These are phyloP conservation scores for Silene coronaria DNA, from an alignment of 179 eudicot species.

Conservation along the genomic window DNA sequence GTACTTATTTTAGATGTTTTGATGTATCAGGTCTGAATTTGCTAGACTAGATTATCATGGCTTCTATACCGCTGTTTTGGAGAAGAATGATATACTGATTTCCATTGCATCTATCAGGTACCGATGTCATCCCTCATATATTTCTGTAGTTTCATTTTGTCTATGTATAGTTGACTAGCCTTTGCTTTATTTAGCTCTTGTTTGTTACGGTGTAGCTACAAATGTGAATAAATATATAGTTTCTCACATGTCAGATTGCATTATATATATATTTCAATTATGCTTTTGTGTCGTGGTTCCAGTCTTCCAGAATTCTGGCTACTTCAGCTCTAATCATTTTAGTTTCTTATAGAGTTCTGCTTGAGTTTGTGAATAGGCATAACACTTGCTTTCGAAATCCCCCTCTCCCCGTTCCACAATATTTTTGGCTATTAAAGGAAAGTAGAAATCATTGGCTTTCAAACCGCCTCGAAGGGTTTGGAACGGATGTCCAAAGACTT, in stretches of 20 bases:
- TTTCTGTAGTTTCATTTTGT: neutral
- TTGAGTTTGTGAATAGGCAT: neutral
- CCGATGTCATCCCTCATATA: neutral
- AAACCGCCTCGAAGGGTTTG: too few relatives aligned
- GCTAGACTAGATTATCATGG: constrained; percentile 77
- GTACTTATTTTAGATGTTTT: constrained; percentile 8
- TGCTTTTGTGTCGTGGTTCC: neutral
- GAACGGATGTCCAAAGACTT: too few relatives aligned
- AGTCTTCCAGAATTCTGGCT: neutral
- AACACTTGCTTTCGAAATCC: neutral
- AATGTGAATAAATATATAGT: neutral
- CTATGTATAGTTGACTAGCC: neutral
- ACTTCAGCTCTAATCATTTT: neutral
- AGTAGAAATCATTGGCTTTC: too few relatives aligned
- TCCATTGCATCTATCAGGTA: constrained; percentile 87
- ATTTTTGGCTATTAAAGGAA: too few relatives aligned
- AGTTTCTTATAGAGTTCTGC: neutral
- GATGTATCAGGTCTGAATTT: constrained; percentile 62
- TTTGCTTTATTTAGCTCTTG: neutral
- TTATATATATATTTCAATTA: neutral
- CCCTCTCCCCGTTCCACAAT: neutral
- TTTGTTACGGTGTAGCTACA: neutral
- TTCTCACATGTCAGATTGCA: neutral
- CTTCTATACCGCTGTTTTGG: constrained; percentile 75
- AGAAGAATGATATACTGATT: constrained; percentile 73